Conservation (phyloP, 495 filamentous ascomycete genomes). For the Barbatosphaeria neglecta region DNA sequence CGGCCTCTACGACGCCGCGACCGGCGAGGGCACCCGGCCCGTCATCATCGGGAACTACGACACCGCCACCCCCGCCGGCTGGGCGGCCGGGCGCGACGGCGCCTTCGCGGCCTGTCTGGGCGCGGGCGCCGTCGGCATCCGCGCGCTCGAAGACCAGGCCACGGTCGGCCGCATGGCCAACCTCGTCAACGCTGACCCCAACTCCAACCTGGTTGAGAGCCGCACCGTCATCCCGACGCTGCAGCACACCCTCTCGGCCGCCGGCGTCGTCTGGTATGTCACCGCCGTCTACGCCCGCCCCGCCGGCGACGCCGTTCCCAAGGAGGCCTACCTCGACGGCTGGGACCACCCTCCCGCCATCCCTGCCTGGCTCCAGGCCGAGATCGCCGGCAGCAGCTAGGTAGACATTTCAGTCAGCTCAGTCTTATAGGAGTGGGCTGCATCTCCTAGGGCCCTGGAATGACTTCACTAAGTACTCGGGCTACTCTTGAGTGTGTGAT, state of each 20-base stretch:
- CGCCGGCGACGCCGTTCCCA: slow-evolving; percentile 20
- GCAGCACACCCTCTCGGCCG: slow-evolving; percentile 33
- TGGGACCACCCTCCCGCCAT: slow-evolving; percentile 44
- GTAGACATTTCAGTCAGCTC: too few species aligned
- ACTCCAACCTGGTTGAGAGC: slow-evolving; percentile 62
- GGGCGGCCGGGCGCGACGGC: slow-evolving; percentile 32
- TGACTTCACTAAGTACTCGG: too few species aligned
- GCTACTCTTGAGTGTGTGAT: too few species aligned
- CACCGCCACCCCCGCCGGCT: slow-evolving; percentile 43
- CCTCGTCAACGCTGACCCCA: slow-evolving; percentile 63
- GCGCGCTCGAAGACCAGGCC: slow-evolving; percentile 35
- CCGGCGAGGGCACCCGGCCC: slow-evolving; percentile 35
- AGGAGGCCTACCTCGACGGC: slow-evolving; percentile 33
- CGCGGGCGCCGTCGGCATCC: slow-evolving; percentile 58
- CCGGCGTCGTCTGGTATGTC: slow-evolving; percentile 37
- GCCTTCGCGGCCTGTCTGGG: slow-evolving; percentile 48
- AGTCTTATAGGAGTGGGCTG: too few species aligned
- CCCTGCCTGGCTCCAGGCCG: slow-evolving; percentile 41
- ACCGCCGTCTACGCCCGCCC: slow-evolving; percentile 41
- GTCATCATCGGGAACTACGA: slow-evolving; percentile 46
- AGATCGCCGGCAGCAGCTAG: slow-evolving; percentile 18
- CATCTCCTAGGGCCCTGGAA: too few species aligned
- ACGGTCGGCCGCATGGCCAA: slow-evolving; percentile 37
- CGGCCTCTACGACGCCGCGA: slow-evolving; percentile 33
- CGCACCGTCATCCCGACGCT: slow-evolving; percentile 60